These are phyloP conservation scores for Podospora pseudocomata DNA, from an alignment of 495 filamentous ascomycete genomes.

Conservation along the genomic window DNA sequence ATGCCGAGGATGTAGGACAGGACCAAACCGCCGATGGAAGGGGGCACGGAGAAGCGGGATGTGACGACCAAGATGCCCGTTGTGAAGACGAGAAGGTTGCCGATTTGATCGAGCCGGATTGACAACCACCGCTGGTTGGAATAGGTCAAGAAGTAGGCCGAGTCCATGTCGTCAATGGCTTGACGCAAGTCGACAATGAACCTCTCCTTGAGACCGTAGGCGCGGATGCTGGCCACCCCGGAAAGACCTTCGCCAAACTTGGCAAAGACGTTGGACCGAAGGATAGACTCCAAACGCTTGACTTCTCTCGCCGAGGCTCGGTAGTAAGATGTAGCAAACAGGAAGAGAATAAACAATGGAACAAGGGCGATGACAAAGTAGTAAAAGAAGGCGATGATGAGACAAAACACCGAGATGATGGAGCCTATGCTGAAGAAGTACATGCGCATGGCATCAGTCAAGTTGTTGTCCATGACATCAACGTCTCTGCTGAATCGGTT, in stretches of 20 bases:
- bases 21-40: constrained; percentile 81
- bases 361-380: constrained; percentile 90
- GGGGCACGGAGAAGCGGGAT: constrained; percentile 80
- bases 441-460: constrained; percentile 88
- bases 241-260: constrained; percentile 85
- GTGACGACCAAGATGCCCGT: constrained; percentile 90
- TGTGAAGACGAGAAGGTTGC: constrained; percentile 76
- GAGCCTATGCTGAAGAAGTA: constrained; percentile 81
- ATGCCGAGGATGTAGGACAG: constrained; percentile 90
- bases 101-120: constrained; percentile 77
- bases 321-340: constrained; percentile 84
- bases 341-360: constrained; percentile 73
- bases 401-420: constrained; percentile 72
- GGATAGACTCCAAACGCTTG: constrained; percentile 86
- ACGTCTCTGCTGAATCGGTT: constrained; percentile 97
- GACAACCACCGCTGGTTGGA: constrained; percentile 92
- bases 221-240: constrained; percentile 79
- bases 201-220: constrained; percentile 73
- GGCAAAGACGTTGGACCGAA: constrained; percentile 84
- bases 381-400: constrained; percentile 91
- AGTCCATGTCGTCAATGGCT: constrained; percentile 84
- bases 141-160: constrained; percentile 90
- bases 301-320: constrained; percentile 86
- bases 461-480: constrained; percentile 90
- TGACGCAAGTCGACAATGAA: constrained; percentile 66